These are phyloP conservation scores for Ananas comosus DNA, from an alignment of 176 grass and related monocot species.

Conservation along the genomic window DNA sequence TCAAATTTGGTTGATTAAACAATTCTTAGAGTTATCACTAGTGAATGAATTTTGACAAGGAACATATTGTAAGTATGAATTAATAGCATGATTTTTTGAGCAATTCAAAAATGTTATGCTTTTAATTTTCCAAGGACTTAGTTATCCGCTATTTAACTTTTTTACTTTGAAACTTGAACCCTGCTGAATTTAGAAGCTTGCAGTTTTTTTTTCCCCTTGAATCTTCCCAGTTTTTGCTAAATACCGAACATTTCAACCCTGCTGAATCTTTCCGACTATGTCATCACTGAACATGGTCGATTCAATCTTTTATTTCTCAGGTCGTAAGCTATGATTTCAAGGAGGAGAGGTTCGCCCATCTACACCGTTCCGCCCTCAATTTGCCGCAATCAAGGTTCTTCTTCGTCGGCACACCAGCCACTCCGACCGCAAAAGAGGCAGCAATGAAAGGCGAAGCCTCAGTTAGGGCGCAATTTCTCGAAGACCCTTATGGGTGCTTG, in stretches of 20 bases:
- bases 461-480: constrained; percentile 63
- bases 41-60: no score
- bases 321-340: constrained; percentile 97
- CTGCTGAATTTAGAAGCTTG: no score
- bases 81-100: neutral
- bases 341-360: constrained; percentile 63
- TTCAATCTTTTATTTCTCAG: constrained; percentile 16
- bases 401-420: constrained; percentile 56
- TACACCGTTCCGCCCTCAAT: constrained; percentile 63
- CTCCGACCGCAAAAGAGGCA: constrained; percentile 41
- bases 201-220: no score
- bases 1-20: neutral
- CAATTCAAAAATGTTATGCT: no score
- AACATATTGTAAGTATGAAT: neutral
- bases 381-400: constrained; percentile 85
- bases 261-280: neutral
- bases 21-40: no score
- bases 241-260: no score
- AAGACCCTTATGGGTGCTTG: constrained; percentile 85
- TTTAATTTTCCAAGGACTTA: no score
- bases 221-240: no score
- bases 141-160: no score
- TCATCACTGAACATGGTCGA: constrained; percentile 3
- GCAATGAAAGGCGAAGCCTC: constrained; percentile 68
- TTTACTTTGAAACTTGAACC: no score